A percentile compares a stretch with the other conserved stretches of the same genome.
These are phyloP conservation scores for Pulveroboletus sp. DNA, from an alignment of 768 basidiomycete species.

Conservation along the genomic window DNA sequence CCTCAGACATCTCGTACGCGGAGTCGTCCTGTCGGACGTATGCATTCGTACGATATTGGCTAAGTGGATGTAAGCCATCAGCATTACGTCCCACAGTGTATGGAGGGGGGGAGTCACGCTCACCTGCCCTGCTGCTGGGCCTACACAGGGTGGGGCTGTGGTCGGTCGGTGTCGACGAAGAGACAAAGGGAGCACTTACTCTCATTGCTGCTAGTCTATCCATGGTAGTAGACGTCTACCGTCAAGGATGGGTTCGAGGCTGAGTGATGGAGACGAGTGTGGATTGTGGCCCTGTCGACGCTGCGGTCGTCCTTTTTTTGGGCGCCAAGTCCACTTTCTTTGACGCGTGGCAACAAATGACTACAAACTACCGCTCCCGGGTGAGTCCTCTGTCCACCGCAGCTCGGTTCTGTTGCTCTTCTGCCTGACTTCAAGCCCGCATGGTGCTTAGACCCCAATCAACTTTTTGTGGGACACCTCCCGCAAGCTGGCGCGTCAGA, in stretches of 20 bases:
- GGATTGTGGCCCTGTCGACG: background rate
- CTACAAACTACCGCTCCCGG: constrained; percentile 10
- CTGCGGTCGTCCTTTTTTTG: background rate
- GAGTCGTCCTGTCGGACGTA: constrained; percentile 59
- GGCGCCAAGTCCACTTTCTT: background rate
- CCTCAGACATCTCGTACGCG: constrained; percentile 69
- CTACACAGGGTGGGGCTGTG: constrained; percentile 28
- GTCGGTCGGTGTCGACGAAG: constrained; percentile 3
- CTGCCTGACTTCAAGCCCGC: no score
- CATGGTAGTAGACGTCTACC: constrained; percentile 55
- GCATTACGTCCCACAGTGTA: background rate
- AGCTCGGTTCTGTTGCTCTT: no score
- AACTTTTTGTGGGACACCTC: no score
- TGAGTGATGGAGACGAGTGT: background rate
- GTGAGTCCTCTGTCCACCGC: no score
- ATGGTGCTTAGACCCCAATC: no score
- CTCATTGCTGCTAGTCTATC: constrained; percentile 88
- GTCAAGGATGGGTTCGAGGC: constrained; percentile 24
- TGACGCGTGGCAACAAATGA: constrained; percentile 10
- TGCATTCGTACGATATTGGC: constrained; percentile 47
- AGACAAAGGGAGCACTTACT: constrained; percentile 37
- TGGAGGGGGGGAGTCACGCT: constrained; percentile 24
- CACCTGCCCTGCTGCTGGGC: constrained; percentile 63
- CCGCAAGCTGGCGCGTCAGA: no score
- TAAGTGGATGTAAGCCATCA: constrained; percentile 9